Evolutionary conservation across 345 rosid species (phyloP), one percentile per base, ranked within the genome.

Genomic region (Ailanthus altissimus): DNA sequence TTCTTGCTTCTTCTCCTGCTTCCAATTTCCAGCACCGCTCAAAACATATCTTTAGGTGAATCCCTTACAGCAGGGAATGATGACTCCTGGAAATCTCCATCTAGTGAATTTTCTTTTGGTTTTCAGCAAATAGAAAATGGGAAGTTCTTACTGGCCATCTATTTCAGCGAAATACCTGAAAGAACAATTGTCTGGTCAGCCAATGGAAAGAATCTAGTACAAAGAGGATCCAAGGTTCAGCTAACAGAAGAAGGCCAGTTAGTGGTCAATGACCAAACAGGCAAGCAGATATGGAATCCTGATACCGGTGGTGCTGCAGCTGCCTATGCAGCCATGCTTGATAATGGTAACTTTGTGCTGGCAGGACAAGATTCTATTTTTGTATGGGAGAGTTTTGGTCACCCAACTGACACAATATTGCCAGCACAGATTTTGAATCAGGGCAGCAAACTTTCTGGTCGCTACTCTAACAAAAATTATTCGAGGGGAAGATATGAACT

Each of bases 111-210:
- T 13, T 85, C 91, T 6, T 85, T 89, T 4, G 91, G 93, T 21
- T 88, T 90, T 73, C 83, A 43, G 21, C 50, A 76, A 36, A 66
- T 85, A 0, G 77, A 26, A 3, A 58, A 12, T 0, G 80, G 42
- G 12, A 68, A 77, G 10, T 90, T 59, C 76, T 50, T 86, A 16
- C 72, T 86, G 11, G 81, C 87, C 21, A 81, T 86, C 26, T 88
- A 83, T 84, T 86, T 86, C 63, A 40, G 84, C 38, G 82, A 81
- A 72, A 81, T 88, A 60, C 82, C 85, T 1, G 80, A 86, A 28
- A 85, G 67, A 73, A 86, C 86, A n/a, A 75, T 83, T 15, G 76
- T 88, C 15, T 89, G 93, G 88, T 88, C 89, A 2, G 91, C 90
- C 21, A 84, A 84, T 3, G 57, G 84, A 11, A 75, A 79, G 9